Percentiles rank a stretch among this genome's conserved stretches.
phyloP scores from a whole-genome alignment of 2,329 filamentous ascomycete species.

The Pestalotiopsis sp. region DNA sequence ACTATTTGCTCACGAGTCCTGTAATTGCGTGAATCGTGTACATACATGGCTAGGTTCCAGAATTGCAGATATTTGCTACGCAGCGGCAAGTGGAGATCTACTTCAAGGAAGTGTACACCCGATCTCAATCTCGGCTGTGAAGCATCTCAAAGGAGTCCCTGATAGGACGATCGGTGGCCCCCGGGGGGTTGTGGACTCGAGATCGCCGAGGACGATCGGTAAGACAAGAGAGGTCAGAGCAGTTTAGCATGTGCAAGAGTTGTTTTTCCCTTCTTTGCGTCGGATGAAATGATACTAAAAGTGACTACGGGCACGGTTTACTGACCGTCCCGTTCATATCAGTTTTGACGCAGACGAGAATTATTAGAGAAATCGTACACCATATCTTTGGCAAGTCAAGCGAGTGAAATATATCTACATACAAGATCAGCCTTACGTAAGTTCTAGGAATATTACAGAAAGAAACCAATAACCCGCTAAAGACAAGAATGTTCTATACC shows the following conservation, averaged over 20 bases:
- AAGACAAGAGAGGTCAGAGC: not conserved
- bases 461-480: not conserved
- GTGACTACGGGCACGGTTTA: no score
- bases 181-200: not conserved
- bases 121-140: not conserved
- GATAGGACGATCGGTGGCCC: not conserved
- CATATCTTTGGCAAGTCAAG: no score
- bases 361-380: no score
- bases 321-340: no score
- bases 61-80: not conserved
- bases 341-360: no score
- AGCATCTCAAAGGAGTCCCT: not conserved
- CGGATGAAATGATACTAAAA: no score
- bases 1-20: not conserved
- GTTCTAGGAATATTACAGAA: not conserved
- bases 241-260: not conserved
- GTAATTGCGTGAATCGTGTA: no score
- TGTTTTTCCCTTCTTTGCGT: no score
- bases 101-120: not conserved
- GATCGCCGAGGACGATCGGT: not conserved
- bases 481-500: not conserved
- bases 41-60: no score
- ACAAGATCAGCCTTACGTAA: not conserved
- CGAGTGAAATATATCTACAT: no score
- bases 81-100: not conserved